Percentiles rank a stretch among this genome's conserved stretches.
These are phyloP conservation scores for Atkinsonella hypoxylon DNA, from an alignment of 2,329 filamentous ascomycete species.

Conservation along the genomic window DNA sequence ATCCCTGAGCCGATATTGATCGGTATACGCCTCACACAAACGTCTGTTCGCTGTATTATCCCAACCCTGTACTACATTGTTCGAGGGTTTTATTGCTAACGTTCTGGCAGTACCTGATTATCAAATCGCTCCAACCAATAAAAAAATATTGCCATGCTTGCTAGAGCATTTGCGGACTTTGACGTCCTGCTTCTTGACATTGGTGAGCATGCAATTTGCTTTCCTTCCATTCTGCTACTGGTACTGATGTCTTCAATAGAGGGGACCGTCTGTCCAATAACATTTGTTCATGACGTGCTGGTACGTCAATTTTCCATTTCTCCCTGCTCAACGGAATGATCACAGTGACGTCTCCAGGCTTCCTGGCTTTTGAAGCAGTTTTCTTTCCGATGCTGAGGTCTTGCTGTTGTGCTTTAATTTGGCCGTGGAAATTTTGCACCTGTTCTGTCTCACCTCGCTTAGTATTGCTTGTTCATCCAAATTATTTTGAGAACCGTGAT, in stretches of 20 bases:
- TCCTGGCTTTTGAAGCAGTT: not conserved
- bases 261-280: slow-evolving; percentile 73
- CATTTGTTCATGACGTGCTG: slow-evolving; percentile 72
- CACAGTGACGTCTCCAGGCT: not conserved
- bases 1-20: not conserved
- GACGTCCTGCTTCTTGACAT: slow-evolving; percentile 26
- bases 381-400: no score
- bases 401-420: no score
- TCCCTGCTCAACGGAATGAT: not conserved
- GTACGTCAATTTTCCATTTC: slow-evolving; percentile 39
- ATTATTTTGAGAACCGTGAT: no score
- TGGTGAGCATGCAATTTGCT: slow-evolving; percentile 15
- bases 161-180: slow-evolving; percentile 14
- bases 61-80: not conserved
- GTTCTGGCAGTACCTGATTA: no score
- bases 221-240: not conserved
- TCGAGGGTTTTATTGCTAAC: no score
- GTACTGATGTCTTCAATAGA: slow-evolving; percentile 33
- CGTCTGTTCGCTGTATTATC: not conserved
- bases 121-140: not conserved
- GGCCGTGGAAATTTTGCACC: no score
- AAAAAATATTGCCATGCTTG: slow-evolving; percentile 4
- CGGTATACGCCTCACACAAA: not conserved
- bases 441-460: no score
- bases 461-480: no score